These are phyloP conservation scores for Kernera saxatilis DNA, from an alignment of 345 rosid genomes.

Conservation along the genomic window DNA sequence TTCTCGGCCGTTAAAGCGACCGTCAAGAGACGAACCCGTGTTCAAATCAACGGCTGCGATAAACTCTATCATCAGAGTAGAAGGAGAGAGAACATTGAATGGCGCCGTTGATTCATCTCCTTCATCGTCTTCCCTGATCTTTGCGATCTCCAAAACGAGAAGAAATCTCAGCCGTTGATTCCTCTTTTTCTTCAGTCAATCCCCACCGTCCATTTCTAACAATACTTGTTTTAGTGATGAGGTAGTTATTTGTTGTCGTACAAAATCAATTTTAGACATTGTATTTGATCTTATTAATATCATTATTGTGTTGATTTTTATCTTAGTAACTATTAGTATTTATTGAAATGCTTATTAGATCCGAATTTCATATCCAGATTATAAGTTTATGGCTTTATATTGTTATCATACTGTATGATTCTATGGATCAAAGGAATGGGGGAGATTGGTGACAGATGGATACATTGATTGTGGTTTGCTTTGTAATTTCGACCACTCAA, in stretches of 20 bases:
- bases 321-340: background rate
- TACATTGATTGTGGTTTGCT: conserved; percentile 1
- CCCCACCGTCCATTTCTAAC: conserved; percentile 17
- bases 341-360: background rate
- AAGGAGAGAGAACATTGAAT: conserved; percentile 19
- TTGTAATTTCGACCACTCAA: conserved; percentile 13
- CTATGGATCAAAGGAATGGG: conserved; percentile 1
- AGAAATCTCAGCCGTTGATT: conserved; percentile 38
- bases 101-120: conserved; percentile 11
- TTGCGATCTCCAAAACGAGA: conserved; percentile 32
- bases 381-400: background rate
- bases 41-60: conserved; percentile 39
- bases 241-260: conserved; percentile 12
- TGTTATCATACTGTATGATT: no score
- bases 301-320: background rate
- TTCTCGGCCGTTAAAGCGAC: conserved; percentile 21
- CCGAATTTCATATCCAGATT: background rate
- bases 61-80: conserved; percentile 33
- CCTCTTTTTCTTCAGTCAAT: background rate
- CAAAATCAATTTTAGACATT: background rate
- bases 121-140: conserved; percentile 26
- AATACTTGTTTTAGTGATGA: conserved; percentile 15
- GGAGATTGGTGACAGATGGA: conserved; percentile 8
- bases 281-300: conserved; percentile 1
- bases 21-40: conserved; percentile 16